Base-by-base conservation (phyloP, 495 filamentous ascomycete species). In the Podospora didyma region DNA sequence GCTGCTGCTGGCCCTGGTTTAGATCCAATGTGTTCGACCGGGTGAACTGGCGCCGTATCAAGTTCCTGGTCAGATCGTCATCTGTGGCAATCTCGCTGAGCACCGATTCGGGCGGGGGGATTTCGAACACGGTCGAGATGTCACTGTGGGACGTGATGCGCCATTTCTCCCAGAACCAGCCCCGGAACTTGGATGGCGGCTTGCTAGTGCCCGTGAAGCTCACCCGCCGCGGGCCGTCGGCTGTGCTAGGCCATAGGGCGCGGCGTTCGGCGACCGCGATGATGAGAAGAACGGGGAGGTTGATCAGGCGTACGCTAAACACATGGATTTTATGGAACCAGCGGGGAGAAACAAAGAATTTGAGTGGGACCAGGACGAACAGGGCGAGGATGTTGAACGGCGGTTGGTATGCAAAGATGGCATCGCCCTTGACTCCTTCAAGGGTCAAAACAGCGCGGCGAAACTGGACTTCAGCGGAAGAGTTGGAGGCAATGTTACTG, bases 301-400 rank as follows among this genome's bases (percentile, higher is more conserved):
- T 90, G 63, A 87, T 72, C 10, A 79, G 56, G 31, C 86, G 82
- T 14, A 89, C 81, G 11, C 75, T 75, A 48, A 79, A 74, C 46
- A 90, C 83, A 62, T 90, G 88, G 56, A 89, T 81, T 63, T 89
- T 90, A 71, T 90, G 87, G 60, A 89, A 89, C 86, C 86, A 89
- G 34, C 87, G 82, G 2, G 85, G 82, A 0, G 80, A 78, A 48
- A 86, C 73, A 10, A 84, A 58, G 59, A 82, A 82, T 54, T 87
- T 88, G 48, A 90, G 75, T 1, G 87, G 87, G 6, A 87, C 73
- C 21, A 89, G 73, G 34, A 86, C 57, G 46, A 83, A 59, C 22
- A 89, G 64, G 46, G 87, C 87, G 50, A 89, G 68, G 57, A 90
- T 76, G 67, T 90, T 90, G 71, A 89, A 86, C 3, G 87, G 87